phyloP scores from a whole-genome alignment of 208 protist species.

The Crithidia brevicula region DNA sequence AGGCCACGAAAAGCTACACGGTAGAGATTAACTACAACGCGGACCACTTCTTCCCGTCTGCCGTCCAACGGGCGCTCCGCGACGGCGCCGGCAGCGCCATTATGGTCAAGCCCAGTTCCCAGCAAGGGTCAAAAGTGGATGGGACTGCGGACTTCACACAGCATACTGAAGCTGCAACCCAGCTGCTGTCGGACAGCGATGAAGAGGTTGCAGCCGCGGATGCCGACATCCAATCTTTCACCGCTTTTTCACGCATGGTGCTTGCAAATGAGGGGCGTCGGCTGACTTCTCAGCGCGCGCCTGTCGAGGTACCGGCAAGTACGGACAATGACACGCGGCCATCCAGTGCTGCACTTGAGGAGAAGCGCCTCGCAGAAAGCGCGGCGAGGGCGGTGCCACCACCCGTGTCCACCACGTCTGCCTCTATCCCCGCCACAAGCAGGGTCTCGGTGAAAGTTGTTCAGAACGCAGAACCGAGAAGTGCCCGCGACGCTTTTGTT shows the following conservation, averaged over 20 bases:
- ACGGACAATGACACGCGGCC: not conserved
- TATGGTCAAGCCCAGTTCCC: conserved; percentile 3
- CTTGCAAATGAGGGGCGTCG: conserved; percentile 17
- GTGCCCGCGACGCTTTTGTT: conserved; percentile 28
- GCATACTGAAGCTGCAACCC: not conserved
- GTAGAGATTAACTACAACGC: conserved; percentile 29
- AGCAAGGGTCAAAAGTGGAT: not conserved
- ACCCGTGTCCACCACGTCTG: not conserved
- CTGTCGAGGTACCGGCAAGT: not conserved
- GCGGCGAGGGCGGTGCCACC: not conserved
- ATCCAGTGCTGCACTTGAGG: not conserved
- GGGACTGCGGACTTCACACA: not conserved
- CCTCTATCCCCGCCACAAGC: not conserved
- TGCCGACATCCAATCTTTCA: conserved; percentile 25
- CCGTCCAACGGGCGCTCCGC: conserved; percentile 2
- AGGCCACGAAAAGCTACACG: conserved; percentile 15
- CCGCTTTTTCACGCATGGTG: conserved; percentile 31
- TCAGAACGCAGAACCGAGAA: not conserved
- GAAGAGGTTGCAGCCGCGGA: conserved; percentile 8
- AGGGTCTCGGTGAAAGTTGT: not conserved
- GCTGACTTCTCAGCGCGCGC: not conserved
- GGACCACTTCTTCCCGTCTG: conserved; percentile 20
- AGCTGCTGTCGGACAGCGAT: conserved; percentile 7
- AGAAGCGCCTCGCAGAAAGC: not conserved
- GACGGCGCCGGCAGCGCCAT: conserved; percentile 1